phyloP scores from a whole-genome alignment of 23 red algal genomes.

The Gracilaria domingensis region DNA sequence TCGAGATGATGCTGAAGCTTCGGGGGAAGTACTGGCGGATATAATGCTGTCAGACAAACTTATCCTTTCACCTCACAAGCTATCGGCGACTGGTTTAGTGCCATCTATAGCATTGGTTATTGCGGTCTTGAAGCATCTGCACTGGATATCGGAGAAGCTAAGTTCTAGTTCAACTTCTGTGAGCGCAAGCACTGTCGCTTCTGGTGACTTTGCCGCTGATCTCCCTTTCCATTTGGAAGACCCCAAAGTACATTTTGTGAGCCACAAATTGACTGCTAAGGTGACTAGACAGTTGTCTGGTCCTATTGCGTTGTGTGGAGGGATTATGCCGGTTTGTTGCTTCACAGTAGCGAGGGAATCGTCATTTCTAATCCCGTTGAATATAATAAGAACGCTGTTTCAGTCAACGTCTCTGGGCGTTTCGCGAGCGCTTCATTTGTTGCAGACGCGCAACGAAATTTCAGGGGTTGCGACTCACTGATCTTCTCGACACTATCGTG shows the following conservation, averaged over 20 bases:
- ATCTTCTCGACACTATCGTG: constrained; percentile 46
- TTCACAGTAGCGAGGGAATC: constrained; percentile 69
- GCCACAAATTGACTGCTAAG: constrained; percentile 84
- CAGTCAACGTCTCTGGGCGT: constrained; percentile 88
- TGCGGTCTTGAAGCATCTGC: constrained; percentile 50
- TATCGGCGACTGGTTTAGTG: constrained; percentile 10
- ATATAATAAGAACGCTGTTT: constrained; percentile 82
- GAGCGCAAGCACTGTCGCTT: background rate
- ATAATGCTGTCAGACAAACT: constrained; percentile 17
- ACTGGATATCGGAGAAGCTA: constrained; percentile 59
- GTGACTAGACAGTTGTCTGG: constrained; percentile 86
- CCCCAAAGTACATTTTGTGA: constrained; percentile 67
- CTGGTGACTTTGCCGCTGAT: background rate
- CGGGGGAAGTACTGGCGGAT: background rate
- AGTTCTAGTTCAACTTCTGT: background rate
- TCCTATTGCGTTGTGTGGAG: constrained; percentile 86
- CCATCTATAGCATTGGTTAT: constrained; percentile 22
- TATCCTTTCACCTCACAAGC: constrained; percentile 7
- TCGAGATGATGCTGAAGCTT: constrained; percentile 14
- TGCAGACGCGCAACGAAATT: constrained; percentile 80
- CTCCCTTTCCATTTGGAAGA: constrained; percentile 11
- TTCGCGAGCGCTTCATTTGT: constrained; percentile 80
- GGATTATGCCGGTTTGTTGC: constrained; percentile 79
- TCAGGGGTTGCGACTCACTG: constrained; percentile 33
- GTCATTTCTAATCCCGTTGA: constrained; percentile 84